These are phyloP conservation scores for Salisapilia sapeloensis DNA, from an alignment of 352 stramenopile species.

Conservation along the genomic window DNA sequence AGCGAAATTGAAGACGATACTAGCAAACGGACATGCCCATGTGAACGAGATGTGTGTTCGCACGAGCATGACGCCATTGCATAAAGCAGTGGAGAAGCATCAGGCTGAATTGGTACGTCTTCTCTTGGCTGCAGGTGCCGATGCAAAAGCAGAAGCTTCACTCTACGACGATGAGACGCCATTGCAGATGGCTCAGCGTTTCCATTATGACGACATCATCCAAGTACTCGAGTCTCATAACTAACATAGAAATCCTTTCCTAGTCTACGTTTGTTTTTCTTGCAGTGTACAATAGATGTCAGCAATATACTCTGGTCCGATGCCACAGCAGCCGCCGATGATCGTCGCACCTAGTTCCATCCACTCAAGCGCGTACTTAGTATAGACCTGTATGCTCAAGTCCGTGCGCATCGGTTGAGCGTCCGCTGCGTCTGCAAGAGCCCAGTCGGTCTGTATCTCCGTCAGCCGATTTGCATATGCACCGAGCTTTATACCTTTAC, in stretches of 20 bases:
- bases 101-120: slow-evolving; percentile 24
- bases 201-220: slow-evolving; percentile 24
- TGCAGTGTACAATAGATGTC: slow-evolving; percentile 17
- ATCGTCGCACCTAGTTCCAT: slow-evolving; percentile 37
- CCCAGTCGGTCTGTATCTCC: slow-evolving; percentile 54
- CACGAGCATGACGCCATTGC: slow-evolving; percentile 40
- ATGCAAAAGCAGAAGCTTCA: slow-evolving; percentile 14
- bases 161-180: slow-evolving; percentile 48
- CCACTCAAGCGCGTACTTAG: slow-evolving; percentile 52
- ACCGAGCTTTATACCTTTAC: slow-evolving; percentile 23
- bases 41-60: slow-evolving; percentile 26
- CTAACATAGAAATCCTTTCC: not conserved
- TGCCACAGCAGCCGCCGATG: slow-evolving; percentile 85
- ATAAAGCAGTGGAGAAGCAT: slow-evolving; percentile 49
- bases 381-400: slow-evolving; percentile 47
- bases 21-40: slow-evolving; percentile 4
- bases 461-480: slow-evolving; percentile 84
- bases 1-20: slow-evolving; percentile 1
- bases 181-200: slow-evolving; percentile 36
- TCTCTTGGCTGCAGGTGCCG: slow-evolving; percentile 18
- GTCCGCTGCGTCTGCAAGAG: slow-evolving; percentile 40
- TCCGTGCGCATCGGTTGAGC: slow-evolving; percentile 76
- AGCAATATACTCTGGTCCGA: slow-evolving; percentile 74
- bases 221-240: slow-evolving; percentile 4
- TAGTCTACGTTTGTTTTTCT: slow-evolving; percentile 4